Conservation (phyloP, 768 basidiomycete species). For the Agrocybe pediades region DNA sequence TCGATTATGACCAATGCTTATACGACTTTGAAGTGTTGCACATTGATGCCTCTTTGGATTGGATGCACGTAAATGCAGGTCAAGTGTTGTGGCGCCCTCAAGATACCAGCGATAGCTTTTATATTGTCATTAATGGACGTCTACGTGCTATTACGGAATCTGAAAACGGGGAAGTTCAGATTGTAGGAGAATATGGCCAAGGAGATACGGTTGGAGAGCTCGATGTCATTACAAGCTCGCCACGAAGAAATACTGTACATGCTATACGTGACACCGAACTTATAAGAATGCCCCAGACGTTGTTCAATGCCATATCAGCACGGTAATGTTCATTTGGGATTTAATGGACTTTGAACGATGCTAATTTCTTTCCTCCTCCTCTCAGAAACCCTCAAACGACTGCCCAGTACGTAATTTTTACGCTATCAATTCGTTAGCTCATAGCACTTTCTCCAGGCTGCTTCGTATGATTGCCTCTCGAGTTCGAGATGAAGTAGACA, state of each 20-base stretch:
- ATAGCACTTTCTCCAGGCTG: constrained; percentile 44
- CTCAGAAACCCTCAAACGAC: constrained; percentile 81
- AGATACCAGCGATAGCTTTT: constrained; percentile 93
- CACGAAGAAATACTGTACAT: constrained; percentile 88
- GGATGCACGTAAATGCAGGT: constrained; percentile 96
- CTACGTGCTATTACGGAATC: constrained; percentile 86
- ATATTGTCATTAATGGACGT: constrained; percentile 97
- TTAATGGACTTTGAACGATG: neutral
- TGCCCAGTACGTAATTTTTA: constrained; percentile 60
- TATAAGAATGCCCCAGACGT: constrained; percentile 93
- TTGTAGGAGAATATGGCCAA: constrained; percentile 93
- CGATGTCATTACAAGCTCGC: constrained; percentile 92
- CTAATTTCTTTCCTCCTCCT: neutral
- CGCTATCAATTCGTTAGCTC: neutral
- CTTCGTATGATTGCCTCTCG: constrained; percentile 91
- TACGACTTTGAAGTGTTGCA: constrained; percentile 69
- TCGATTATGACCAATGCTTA: neutral
- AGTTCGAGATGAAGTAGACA: constrained; percentile 81
- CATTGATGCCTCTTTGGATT: constrained; percentile 95
- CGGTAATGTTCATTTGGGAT: constrained; percentile 46
- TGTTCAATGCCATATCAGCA: constrained; percentile 96
- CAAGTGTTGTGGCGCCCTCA: constrained; percentile 94
- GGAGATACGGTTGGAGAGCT: constrained; percentile 97
- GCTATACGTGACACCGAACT: constrained; percentile 98
- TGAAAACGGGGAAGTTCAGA: constrained; percentile 73